These are phyloP conservation scores for Exophiala mesophila DNA, from an alignment of 2,329 filamentous ascomycete genomes.

Conservation along the genomic window DNA sequence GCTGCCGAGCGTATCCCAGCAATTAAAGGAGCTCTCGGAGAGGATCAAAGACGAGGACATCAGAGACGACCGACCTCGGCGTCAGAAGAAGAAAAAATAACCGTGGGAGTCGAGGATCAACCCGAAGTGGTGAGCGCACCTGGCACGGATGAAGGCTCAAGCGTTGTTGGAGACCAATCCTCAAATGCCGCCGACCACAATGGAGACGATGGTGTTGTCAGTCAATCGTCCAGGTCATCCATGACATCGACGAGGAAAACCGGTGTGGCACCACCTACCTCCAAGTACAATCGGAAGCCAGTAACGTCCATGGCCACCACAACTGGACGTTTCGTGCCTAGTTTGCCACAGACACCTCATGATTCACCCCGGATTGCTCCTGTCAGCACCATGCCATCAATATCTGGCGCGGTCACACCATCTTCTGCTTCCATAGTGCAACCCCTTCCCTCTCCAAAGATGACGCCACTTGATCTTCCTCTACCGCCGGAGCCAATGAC, in stretches of 20 bases:
- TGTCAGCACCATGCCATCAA: constrained; percentile 1
- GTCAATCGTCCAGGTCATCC: constrained; percentile 18
- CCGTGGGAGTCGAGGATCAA: constrained; percentile 10
- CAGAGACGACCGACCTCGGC: constrained; percentile 13
- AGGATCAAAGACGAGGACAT: constrained; percentile 4
- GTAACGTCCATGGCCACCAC: constrained; percentile 12
- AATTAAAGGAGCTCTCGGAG: constrained; percentile 2
- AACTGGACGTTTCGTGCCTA: constrained; percentile 9
- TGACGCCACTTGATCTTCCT: constrained; percentile 11
- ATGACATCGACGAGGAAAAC: constrained; percentile 16
- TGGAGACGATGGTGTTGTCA: constrained; percentile 1
- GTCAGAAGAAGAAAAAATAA: constrained; percentile 20
- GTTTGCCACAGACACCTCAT: constrained; percentile 17
- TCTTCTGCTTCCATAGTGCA: not conserved
- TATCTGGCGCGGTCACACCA: not conserved
- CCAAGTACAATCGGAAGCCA: constrained; percentile 26
- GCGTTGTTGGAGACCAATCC: constrained; percentile 13
- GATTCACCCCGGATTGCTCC: constrained; percentile 19
- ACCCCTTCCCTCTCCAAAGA: constrained; percentile 9
- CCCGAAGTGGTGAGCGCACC: constrained; percentile 6
- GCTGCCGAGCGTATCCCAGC: constrained; percentile 15
- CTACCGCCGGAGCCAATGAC: constrained; percentile 6
- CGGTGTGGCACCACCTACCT: constrained; percentile 21
- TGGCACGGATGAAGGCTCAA: constrained; percentile 15
- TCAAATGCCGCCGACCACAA: not conserved